These are phyloP conservation scores for Rhodotorula sp. DNA, from an alignment of 1,284 basidiomycete genomes.

Conservation along the genomic window DNA sequence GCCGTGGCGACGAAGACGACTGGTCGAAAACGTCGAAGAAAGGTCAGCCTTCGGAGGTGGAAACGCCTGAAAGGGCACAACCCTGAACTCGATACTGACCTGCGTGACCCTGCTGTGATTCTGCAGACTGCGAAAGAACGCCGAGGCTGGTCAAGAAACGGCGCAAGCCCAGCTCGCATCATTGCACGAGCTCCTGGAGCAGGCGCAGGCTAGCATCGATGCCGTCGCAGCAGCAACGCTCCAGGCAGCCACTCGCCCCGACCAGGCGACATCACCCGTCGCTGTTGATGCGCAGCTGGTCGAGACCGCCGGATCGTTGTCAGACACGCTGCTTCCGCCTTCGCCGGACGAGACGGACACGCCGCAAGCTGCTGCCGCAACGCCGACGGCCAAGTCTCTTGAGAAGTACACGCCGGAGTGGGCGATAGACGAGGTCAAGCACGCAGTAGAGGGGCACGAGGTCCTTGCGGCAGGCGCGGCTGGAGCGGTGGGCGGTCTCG, in stretches of 20 bases:
- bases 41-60: slow-evolving; percentile 11
- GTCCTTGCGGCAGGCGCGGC: slow-evolving; percentile 16
- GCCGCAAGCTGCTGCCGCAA: no score
- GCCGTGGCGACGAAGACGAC: slow-evolving; percentile 81
- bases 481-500: slow-evolving; percentile 12
- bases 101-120: no score
- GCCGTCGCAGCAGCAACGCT: slow-evolving; percentile 15
- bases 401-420: neutral
- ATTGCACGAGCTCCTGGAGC: slow-evolving; percentile 25
- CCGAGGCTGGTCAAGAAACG: slow-evolving; percentile 26
- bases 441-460: slow-evolving; percentile 15
- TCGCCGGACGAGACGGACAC: neutral
- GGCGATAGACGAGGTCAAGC: slow-evolving; percentile 9
- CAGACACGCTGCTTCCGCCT: neutral
- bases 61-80: no score
- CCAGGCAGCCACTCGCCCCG: neutral
- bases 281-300: neutral
- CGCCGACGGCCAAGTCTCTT: no score
- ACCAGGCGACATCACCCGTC: neutral
- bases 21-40: slow-evolving; percentile 81
- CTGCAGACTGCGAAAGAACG: slow-evolving; percentile 22
- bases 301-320: neutral
- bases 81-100: no score
- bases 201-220: slow-evolving; percentile 34
- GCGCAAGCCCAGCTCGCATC: slow-evolving; percentile 26